Conservation (phyloP, 2,329 filamentous ascomycete genomes). For the Penicillium sp. region DNA sequence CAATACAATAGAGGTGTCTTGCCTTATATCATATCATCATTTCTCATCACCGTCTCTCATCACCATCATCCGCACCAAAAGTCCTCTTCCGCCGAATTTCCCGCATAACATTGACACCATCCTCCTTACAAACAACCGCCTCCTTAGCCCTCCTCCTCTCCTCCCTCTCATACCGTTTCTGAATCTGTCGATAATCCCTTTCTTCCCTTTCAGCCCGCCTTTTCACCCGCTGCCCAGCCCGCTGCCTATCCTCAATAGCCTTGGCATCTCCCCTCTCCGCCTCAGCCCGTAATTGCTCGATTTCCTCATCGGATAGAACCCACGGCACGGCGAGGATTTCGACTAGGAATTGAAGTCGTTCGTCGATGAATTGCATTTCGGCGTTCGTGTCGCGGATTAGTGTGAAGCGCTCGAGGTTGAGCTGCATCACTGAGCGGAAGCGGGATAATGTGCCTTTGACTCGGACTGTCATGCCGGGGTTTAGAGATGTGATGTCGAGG, state of each 20-base stretch:
- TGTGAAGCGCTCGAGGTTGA: conserved; percentile 60
- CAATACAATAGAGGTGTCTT: not conserved
- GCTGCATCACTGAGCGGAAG: conserved; percentile 59
- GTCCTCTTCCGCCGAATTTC: conserved; percentile 21
- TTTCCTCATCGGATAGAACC: conserved; percentile 54
- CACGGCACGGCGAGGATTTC: conserved; percentile 61
- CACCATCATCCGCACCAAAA: not conserved
- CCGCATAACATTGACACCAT: conserved; percentile 37
- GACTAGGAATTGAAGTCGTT: conserved; percentile 56
- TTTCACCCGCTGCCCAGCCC: conserved; percentile 37
- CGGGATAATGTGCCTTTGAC: conserved; percentile 62
- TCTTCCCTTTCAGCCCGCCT: conserved; percentile 41
- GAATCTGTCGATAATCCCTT: conserved; percentile 46
- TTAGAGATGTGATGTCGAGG: conserved; percentile 55
- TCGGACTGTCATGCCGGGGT: conserved; percentile 60
- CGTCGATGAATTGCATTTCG: conserved; percentile 61
- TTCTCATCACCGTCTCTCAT: not conserved
- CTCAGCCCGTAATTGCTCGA: conserved; percentile 51
- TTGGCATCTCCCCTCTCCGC: conserved; percentile 48
- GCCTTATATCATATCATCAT: not conserved
- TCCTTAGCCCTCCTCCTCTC: conserved; percentile 45
- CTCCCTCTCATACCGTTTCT: conserved; percentile 49
- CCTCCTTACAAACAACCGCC: conserved; percentile 39
- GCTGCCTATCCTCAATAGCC: conserved; percentile 45
- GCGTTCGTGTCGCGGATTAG: conserved; percentile 59